Conservation (phyloP, 352 stramenopile genomes). For the Globisporangium sylvaticum region DNA sequence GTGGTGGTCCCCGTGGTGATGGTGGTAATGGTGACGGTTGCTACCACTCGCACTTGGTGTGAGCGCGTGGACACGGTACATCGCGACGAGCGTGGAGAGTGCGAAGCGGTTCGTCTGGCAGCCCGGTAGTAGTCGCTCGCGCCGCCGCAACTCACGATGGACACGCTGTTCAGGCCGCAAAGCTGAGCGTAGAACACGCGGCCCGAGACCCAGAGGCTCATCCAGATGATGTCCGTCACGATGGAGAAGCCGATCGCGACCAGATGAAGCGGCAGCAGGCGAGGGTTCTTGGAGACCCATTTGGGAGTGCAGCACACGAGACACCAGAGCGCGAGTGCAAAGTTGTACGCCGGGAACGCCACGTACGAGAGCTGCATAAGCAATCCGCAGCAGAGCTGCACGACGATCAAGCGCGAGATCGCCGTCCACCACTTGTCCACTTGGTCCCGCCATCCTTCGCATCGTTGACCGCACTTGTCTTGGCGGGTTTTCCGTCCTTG, state of each 20-base stretch:
- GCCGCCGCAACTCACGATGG: constrained; percentile 62
- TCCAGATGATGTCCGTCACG: constrained; percentile 73
- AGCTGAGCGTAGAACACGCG: constrained; percentile 77
- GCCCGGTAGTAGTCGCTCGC: constrained; percentile 53
- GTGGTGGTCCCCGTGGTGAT: background rate
- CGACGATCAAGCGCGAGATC: constrained; percentile 32
- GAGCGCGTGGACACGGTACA: constrained; percentile 48
- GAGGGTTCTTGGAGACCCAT: constrained; percentile 44
- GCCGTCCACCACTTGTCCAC: constrained; percentile 41
- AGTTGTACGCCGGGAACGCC: constrained; percentile 79
- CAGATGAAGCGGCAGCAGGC: constrained; percentile 47
- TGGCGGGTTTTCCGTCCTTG: background rate
- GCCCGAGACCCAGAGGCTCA: constrained; percentile 67
- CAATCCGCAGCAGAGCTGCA: constrained; percentile 52
- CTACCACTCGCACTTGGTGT: background rate
- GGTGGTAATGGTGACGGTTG: background rate
- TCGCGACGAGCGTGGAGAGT: constrained; percentile 36
- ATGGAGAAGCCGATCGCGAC: constrained; percentile 47
- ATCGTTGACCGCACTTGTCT: background rate
- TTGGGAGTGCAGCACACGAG: constrained; percentile 49
- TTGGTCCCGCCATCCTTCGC: background rate
- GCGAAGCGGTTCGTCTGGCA: constrained; percentile 74
- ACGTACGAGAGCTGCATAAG: constrained; percentile 84
- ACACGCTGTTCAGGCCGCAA: constrained; percentile 51
- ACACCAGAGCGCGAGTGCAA: constrained; percentile 68